phyloP scores from a whole-genome alignment of 148 eudicot species.

The Vaccinium vitisidaea region DNA sequence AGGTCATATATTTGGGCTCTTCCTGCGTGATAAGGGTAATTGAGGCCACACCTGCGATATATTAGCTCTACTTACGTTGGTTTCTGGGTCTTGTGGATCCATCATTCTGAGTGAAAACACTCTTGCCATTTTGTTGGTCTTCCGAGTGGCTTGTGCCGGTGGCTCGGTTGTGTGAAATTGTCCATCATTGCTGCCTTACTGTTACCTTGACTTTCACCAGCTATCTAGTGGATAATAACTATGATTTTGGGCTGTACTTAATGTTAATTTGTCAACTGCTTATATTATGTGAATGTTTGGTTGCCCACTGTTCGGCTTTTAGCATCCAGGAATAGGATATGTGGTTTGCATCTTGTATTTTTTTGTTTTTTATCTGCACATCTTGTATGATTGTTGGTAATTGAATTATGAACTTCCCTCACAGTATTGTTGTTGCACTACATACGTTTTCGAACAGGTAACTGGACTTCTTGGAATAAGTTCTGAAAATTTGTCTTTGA shows the following conservation, averaged over 20 bases:
- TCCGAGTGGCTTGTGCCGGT: neutral
- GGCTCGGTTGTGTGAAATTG: neutral
- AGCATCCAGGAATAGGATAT: neutral
- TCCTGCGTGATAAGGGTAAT: neutral
- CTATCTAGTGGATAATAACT: neutral
- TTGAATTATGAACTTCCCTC: neutral
- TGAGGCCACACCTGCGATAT: neutral
- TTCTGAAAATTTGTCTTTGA: constrained; percentile 38
- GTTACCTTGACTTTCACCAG: neutral
- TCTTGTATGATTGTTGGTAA: neutral
- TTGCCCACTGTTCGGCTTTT: neutral
- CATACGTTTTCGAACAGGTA: constrained; percentile 40
- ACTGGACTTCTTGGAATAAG: constrained; percentile 59
- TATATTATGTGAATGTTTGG: neutral
- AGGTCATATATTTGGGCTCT: neutral
- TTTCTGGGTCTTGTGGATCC: neutral
- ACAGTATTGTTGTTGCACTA: neutral
- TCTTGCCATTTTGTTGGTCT: neutral
- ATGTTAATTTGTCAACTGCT: neutral
- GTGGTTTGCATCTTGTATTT: neutral
- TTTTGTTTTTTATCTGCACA: neutral
- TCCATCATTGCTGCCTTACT: too few relatives aligned
- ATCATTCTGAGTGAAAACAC: neutral
- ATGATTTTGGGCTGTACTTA: neutral
- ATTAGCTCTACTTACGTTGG: neutral